Conservation (phyloP, 306 rosid species). For the Carpinus viminea region DNA sequence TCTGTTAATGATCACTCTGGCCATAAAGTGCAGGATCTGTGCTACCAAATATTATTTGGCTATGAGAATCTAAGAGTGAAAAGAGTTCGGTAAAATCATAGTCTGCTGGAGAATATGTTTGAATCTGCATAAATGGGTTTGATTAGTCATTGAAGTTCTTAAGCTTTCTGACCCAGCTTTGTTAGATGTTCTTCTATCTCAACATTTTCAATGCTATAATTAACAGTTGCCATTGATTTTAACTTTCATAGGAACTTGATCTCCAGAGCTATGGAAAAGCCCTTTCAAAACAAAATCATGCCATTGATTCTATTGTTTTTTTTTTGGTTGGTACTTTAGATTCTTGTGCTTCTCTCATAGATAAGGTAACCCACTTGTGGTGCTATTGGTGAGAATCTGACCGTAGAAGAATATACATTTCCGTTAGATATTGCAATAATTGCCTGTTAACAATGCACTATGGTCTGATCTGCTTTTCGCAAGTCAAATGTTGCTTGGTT, state of each 20-base stretch:
- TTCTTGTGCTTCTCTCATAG: not conserved
- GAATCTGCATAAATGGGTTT: not conserved
- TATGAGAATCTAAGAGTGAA: too few species aligned
- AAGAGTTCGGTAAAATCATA: too few species aligned
- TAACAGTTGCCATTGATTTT: not conserved
- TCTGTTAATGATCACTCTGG: too few species aligned
- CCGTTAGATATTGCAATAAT: not conserved
- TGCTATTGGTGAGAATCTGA: not conserved
- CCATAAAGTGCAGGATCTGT: too few species aligned
- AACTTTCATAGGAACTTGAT: not conserved
- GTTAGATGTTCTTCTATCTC: not conserved
- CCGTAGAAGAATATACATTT: not conserved
- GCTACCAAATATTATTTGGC: too few species aligned
- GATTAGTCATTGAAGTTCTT: not conserved
- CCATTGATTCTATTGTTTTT: not conserved
- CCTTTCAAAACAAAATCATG: not conserved
- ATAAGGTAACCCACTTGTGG: not conserved
- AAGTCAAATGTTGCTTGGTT: conserved; percentile 3
- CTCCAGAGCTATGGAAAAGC: too few species aligned
- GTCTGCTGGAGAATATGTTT: too few species aligned
- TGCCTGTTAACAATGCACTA: not conserved
- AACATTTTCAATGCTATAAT: not conserved
- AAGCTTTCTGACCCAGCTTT: too few species aligned
- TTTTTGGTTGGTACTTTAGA: not conserved
- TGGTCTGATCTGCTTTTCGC: not conserved